Percentiles rank a stretch among this genome's conserved stretches.
These are phyloP conservation scores for Ceraceosorus guamensis DNA, from an alignment of 1,284 basidiomycete species.

Conservation along the genomic window DNA sequence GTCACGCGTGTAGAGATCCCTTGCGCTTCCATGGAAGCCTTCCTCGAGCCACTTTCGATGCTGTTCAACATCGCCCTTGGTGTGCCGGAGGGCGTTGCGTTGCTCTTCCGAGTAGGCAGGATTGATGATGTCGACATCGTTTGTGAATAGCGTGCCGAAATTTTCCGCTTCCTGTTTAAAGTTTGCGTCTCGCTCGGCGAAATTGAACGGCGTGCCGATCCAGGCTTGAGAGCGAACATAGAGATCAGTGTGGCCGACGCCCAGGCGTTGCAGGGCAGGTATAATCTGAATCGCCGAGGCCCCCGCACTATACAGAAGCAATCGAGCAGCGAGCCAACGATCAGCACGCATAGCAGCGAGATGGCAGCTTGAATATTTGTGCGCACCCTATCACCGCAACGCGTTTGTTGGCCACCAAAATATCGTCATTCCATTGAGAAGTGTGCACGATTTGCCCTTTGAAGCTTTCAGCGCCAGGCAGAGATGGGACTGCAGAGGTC, in stretches of 20 bases:
- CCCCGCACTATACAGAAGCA: too few species aligned
- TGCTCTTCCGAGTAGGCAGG: background rate
- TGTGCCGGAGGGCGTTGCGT: background rate
- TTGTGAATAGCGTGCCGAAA: background rate
- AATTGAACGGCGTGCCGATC: background rate
- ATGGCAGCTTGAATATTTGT: background rate
- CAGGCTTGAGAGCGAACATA: background rate
- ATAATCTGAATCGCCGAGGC: background rate
- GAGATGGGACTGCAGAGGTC: background rate
- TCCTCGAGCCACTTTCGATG: background rate
- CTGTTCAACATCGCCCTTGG: background rate
- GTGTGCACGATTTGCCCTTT: background rate
- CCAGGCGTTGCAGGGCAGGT: background rate
- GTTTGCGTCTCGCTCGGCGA: background rate
- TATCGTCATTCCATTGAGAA: background rate
- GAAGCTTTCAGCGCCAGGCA: background rate
- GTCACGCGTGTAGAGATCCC: background rate
- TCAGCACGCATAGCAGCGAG: background rate
- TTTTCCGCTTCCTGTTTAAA: background rate
- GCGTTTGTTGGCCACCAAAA: background rate
- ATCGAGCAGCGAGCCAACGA: too few species aligned
- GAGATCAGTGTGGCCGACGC: background rate
- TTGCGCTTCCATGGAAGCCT: background rate
- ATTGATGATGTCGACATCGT: background rate
- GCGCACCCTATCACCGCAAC: background rate